These are phyloP conservation scores for Suillus cothurnatus DNA, from an alignment of 768 basidiomycete species.

Conservation along the genomic window DNA sequence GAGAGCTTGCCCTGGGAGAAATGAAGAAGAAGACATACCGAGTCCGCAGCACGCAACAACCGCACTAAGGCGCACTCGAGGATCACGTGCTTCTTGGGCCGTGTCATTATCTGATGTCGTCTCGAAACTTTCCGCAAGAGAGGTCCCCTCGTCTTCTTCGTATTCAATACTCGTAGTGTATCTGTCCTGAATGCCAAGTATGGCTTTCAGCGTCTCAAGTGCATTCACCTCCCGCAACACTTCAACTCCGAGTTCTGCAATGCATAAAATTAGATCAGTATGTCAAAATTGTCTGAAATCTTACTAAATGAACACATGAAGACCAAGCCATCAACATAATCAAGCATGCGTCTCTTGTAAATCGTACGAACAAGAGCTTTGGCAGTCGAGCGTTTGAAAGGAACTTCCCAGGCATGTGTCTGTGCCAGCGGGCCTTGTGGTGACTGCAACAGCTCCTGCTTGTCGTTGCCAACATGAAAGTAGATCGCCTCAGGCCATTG, in stretches of 20 bases:
- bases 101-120: background rate
- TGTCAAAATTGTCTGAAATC: background rate
- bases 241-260: slow-evolving; percentile 18
- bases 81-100: slow-evolving; percentile 14
- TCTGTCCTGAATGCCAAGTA: background rate
- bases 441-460: slow-evolving; percentile 3
- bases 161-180: background rate
- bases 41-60: slow-evolving; percentile 29
- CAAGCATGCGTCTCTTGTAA: slow-evolving; percentile 6
- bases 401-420: slow-evolving; percentile 23
- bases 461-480: background rate
- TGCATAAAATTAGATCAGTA: background rate
- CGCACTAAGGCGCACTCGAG: slow-evolving; percentile 25
- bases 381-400: slow-evolving; percentile 19
- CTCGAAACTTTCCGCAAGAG: background rate
- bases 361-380: slow-evolving; percentile 17
- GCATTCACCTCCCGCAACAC: background rate
- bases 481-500: slow-evolving; percentile 27
- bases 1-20: background rate
- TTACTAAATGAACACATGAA: slow-evolving; percentile 34
- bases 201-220: background rate
- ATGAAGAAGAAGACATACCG: slow-evolving; percentile 20
- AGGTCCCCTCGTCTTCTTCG: too few relatives aligned
- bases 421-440: background rate
- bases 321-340: slow-evolving; percentile 28